Base-by-base conservation (phyloP, 140 eudicot genomes). In the Anethum foeniculum region DNA sequence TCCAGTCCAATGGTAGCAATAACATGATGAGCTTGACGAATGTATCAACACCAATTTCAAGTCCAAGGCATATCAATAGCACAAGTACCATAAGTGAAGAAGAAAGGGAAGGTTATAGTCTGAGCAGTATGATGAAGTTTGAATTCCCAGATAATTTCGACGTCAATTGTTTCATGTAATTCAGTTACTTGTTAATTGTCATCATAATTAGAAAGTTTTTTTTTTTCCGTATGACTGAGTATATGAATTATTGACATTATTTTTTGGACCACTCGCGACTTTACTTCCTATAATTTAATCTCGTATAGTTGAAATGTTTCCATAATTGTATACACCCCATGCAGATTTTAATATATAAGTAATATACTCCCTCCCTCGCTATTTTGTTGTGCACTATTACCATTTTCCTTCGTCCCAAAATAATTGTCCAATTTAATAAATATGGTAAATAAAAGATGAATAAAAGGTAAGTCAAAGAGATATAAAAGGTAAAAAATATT, bases 21-120 rank as follows among this genome's bases (percentile, higher is more conserved):
- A 80, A 78, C 32, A 39, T 38, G 32, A 38, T 88, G 54, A 85
- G 85, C 81, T 82, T 75, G 65, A 80, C 90, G 46, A 83, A 38
- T 56, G 79, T 86, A 51, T 88, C 87, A 60, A 85, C 89, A 43
- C 89, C 92, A 15, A 19, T 52, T 21, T 84, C 84, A 21, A 84
- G 88, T 74, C 87, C 88, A 21, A 39, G 81, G 15, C 71, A 65
- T 30, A 80, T 80, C 73, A 69, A 83, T 74, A 76, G 81, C 47
- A 32, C 74, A 68, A 15, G 77, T 62, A 74, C 64, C 8, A 8
- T 34, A 23, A n/a, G 38, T 30, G 88, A 87, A 69, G 86, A 84
- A 54, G 85, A 82, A 79, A 82, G 71, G 68, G 85, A 82, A 48
- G 71, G 87, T 54, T 83, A 80, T 65, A 80, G 74, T 68, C 15